A percentile compares a stretch with the other conserved stretches of the same genome.
Conservation (phyloP, 148 eudicot genomes). For the Hydrangea macrophylla region DNA sequence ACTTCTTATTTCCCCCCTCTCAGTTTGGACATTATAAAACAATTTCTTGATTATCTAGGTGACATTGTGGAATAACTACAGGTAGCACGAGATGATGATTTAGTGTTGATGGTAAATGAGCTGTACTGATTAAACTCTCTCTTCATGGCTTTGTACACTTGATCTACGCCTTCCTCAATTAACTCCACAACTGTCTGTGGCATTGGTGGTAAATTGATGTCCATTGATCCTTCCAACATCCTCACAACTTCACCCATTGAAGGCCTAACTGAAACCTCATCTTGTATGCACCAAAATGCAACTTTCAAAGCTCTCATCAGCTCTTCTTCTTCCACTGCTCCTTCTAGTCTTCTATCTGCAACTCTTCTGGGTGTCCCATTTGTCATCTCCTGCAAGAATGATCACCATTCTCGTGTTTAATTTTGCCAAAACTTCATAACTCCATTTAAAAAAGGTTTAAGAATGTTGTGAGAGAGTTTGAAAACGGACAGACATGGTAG, state of each 20-base stretch:
- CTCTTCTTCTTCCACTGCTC: slow-evolving; percentile 61
- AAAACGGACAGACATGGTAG: too few relatives aligned
- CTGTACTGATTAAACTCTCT: slow-evolving; percentile 65
- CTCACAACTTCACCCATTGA: slow-evolving; percentile 95
- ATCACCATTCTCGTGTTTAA: background rate
- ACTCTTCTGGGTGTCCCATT: slow-evolving; percentile 55
- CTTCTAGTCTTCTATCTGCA: slow-evolving; percentile 67
- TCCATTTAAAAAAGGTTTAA: too few relatives aligned
- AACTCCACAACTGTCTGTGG: slow-evolving; percentile 83
- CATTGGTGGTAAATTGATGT: slow-evolving; percentile 72
- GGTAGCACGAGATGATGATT: slow-evolving; percentile 71
- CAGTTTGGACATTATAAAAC: too few relatives aligned
- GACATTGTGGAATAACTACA: slow-evolving; percentile 92
- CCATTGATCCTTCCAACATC: slow-evolving; percentile 81
- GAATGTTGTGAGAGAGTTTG: too few relatives aligned
- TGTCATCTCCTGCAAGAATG: slow-evolving; percentile 48
- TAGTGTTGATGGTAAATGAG: slow-evolving; percentile 61
- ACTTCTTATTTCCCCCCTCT: too few relatives aligned
- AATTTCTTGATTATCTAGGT: slow-evolving; percentile 63
- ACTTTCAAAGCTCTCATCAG: slow-evolving; percentile 57
- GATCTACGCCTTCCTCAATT: slow-evolving; percentile 87
- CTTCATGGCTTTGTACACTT: slow-evolving; percentile 86
- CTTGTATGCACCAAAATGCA: slow-evolving; percentile 94
- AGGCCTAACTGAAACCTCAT: slow-evolving; percentile 71
- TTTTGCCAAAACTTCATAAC: background rate